Evolutionary conservation across 768 basidiomycete genomes (phyloP).

Genomic region (Cystoderma amianthinum): DNA sequence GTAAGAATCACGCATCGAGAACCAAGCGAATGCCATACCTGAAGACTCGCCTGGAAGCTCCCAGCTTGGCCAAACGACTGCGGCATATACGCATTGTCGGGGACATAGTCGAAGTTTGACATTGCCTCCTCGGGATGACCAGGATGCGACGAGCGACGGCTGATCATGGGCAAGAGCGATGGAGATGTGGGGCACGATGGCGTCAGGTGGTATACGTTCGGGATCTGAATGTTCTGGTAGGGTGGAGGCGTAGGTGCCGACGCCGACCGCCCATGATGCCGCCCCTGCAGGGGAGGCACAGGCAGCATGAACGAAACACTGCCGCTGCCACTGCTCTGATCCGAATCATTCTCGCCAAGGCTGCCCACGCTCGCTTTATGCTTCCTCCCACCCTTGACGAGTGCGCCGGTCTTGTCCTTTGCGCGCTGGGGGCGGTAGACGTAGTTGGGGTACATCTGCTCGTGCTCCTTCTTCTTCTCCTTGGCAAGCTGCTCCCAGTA

Average conservation of each 20-base stretch:
- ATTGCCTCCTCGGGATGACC: slow-evolving; percentile 35
- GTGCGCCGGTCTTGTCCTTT: slow-evolving; percentile 44
- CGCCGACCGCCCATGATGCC: slow-evolving; percentile 29
- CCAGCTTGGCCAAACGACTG: slow-evolving; percentile 28
- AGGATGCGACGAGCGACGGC: slow-evolving; percentile 48
- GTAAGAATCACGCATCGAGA: slow-evolving; percentile 1
- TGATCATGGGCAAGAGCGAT: slow-evolving; percentile 51
- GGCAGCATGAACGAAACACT: slow-evolving; percentile 25
- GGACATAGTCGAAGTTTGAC: slow-evolving; percentile 51
- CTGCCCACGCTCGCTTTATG: slow-evolving; percentile 33
- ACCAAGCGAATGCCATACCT: slow-evolving; percentile 24
- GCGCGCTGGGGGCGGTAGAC: slow-evolving; percentile 71
- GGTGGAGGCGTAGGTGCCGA: slow-evolving; percentile 63
- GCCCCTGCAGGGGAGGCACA: slow-evolving; percentile 26
- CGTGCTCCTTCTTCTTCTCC: slow-evolving; percentile 77
- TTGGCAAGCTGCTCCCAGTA: slow-evolving; percentile 75
- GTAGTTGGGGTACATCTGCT: slow-evolving; percentile 49
- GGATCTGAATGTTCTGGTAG: slow-evolving; percentile 64
- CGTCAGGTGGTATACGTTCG: slow-evolving; percentile 44
- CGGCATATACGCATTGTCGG: slow-evolving; percentile 31
- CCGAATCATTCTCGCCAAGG: slow-evolving; percentile 29
- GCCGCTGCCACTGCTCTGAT: slow-evolving; percentile 12
- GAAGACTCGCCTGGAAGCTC: slow-evolving; percentile 39
- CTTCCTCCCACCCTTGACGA: slow-evolving; percentile 7
- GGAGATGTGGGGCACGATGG: slow-evolving; percentile 64